Evolutionary conservation across 768 basidiomycete genomes (phyloP).

Genomic region (Pisolithus albus): DNA sequence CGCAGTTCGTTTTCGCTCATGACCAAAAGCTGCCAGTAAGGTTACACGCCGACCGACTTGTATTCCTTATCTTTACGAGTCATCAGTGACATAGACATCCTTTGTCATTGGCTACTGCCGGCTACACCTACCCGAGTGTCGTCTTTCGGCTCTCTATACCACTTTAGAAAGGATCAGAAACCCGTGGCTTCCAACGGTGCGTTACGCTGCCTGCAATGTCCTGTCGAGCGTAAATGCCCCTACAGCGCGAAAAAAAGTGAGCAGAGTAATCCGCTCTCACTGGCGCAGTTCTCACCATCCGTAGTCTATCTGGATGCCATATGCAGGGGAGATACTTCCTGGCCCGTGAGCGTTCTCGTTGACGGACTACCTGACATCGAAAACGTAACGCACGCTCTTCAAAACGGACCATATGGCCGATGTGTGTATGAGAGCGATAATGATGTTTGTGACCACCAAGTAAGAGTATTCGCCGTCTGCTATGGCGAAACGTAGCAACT

Average conservation of each 20-base stretch:
- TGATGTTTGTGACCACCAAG: slow-evolving; percentile 86
- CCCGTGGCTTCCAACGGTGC: slow-evolving; percentile 62
- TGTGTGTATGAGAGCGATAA: slow-evolving; percentile 85
- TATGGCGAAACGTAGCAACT: not conserved
- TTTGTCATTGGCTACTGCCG: slow-evolving; percentile 72
- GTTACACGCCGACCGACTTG: slow-evolving; percentile 5
- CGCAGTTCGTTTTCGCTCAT: slow-evolving; percentile 75
- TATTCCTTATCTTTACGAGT: slow-evolving; percentile 1
- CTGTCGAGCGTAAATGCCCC: slow-evolving; percentile 62
- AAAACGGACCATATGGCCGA: slow-evolving; percentile 62
- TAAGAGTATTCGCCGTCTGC: slow-evolving; percentile 10
- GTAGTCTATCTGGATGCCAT: slow-evolving; percentile 82
- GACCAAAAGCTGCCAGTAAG: slow-evolving; percentile 89
- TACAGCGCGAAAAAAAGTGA: slow-evolving; percentile 84
- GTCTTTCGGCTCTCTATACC: slow-evolving; percentile 80
- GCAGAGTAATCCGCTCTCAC: slow-evolving; percentile 9
- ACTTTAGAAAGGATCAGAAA: slow-evolving; percentile 71
- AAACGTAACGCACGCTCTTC: slow-evolving; percentile 70
- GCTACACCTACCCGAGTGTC: slow-evolving; percentile 62
- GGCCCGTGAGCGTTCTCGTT: slow-evolving; percentile 65
- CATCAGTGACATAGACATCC: slow-evolving; percentile 74
- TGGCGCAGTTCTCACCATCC: not conserved
- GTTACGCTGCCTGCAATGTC: slow-evolving; percentile 72
- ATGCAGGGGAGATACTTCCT: slow-evolving; percentile 35
- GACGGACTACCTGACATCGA: slow-evolving; percentile 86